Evolutionary conservation across 371 early-diverging fungal species (phyloP), one percentile per base, ranked within the genome.

Genomic region (Saksenaea oblongispora): DNA sequence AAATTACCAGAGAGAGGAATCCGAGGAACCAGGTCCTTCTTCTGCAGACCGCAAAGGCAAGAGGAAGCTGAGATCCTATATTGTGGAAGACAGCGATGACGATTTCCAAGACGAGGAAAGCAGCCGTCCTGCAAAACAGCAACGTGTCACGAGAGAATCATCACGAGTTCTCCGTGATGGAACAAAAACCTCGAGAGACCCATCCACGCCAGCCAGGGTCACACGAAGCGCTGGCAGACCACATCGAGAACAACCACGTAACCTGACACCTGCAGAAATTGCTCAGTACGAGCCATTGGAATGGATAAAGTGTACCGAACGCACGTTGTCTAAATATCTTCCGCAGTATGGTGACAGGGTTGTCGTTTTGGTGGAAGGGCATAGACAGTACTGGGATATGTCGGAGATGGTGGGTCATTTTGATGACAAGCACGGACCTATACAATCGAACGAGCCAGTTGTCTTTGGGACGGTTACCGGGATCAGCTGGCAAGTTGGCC

Each of bases 331-430:
- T 0, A 90, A 90, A 26, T 91, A 91, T 54, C 77, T 86, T 31
- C 92, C 92, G 5, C 92, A 91, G 72, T 56, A 88, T 2, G 86
- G 84, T 34, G 92, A 91, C 55, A 63, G 69, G 56, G 80, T 91
- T 7, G 89, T 79, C 5, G 81, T 90, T 31, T 70, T 89, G 56
- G 66, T 78, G 7, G 86, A 91, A 60, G 92, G 92, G 0, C 89
- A 90, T 58, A 70, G 66, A 27, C 76, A 87, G 57, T 91, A 88
- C 56, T 74, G 87, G 75, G 74, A 73, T 14, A 68, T 74, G 51
- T 85, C 89, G 0, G 70, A 74, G 15, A 69, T 88, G 56, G 79
- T 80, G 57, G 65, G 69, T 7, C 71, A 74, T 54, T 84, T 89
- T 62, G 81, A 84, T 61, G 76, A 81, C 0, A 79, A 79, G 57